Evolutionary conservation across 176 grass and related monocot species (phyloP), one percentile per base, ranked within the genome.

Genomic region (Metroxylon sagu): DNA sequence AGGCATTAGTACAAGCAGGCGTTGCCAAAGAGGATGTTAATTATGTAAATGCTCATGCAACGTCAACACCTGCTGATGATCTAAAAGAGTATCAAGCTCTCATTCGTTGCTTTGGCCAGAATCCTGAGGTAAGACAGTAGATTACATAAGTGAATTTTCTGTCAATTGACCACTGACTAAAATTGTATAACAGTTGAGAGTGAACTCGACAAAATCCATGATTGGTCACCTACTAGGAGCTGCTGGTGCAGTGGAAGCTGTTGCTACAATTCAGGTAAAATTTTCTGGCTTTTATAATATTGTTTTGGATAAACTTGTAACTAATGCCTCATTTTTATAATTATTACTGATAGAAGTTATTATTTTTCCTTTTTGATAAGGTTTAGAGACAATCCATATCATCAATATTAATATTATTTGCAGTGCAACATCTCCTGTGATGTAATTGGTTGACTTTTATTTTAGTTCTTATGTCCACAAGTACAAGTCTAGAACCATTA

Each of bases 11-110:
- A 70, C 76, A 93, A 77, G 85, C 94, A 67, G 94, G 88, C 26
- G 74, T 93, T 68, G 6, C 69, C 61, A 99, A 74, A 73, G 88
- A 99, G 76, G 88, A 92, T 71, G 63, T 93, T 26, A 93, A 99
- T 75, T 99, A 93, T 67, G 83, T 98, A 39, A 98, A 98, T 89
- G 94, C 94, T 18, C 94, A 98, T 89, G 94, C 94, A 83, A 98
- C 94, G 27, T 98, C 88, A 53, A 98, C 94, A 77, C 88, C 61
- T 43, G 70, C 73, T 25, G 93, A 88, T 57, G 93, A 98, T 70
- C 69, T 98, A 68, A 92, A 98, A 79, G 93, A 98, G 52, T 98
- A 92, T 7, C 84, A 92, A 76, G 93, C 93, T 60, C 81, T 98
- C 5, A 70, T 85, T 39, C 84, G 73, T 39, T 98, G 87, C 65